Conservation (phyloP, 2,329 filamentous ascomycete species). For the Alternaria sp. region DNA sequence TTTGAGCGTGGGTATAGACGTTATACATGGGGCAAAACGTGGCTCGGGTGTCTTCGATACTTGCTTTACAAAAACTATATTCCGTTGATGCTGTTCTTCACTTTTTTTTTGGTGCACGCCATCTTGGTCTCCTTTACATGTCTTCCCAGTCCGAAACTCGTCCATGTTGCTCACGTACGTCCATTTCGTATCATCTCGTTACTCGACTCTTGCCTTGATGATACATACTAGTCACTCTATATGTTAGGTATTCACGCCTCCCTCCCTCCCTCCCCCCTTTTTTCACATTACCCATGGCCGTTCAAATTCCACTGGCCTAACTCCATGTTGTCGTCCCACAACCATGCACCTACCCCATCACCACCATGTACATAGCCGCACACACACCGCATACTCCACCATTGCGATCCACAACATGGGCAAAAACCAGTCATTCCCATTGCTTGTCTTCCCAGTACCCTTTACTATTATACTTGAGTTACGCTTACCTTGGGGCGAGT, state of each 20-base stretch:
- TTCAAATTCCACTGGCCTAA: not conserved
- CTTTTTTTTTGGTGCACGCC: not conserved
- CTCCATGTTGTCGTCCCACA: not conserved
- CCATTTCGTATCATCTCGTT: not conserved
- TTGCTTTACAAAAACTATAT: not conserved
- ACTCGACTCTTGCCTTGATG: not conserved
- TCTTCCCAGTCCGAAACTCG: not conserved
- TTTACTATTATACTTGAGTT: not conserved
- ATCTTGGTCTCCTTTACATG: not conserved
- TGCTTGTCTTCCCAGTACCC: not conserved
- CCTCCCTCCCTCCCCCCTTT: too few relatives aligned
- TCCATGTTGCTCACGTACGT: not conserved
- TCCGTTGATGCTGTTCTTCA: not conserved
- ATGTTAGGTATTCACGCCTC: not conserved
- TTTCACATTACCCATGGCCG: too few relatives aligned
- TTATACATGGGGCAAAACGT: not conserved
- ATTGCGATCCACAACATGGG: not conserved
- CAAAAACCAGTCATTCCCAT: not conserved
- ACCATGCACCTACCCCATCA: not conserved
- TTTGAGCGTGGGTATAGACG: not conserved
- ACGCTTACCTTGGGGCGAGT: too few relatives aligned
- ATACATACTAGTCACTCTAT: not conserved
- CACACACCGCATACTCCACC: slow-evolving; percentile 1
- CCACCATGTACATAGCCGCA: not conserved
- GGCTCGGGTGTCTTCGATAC: not conserved